Conservation (phyloP, 495 filamentous ascomycete genomes). For the Penicillium nucicola region DNA sequence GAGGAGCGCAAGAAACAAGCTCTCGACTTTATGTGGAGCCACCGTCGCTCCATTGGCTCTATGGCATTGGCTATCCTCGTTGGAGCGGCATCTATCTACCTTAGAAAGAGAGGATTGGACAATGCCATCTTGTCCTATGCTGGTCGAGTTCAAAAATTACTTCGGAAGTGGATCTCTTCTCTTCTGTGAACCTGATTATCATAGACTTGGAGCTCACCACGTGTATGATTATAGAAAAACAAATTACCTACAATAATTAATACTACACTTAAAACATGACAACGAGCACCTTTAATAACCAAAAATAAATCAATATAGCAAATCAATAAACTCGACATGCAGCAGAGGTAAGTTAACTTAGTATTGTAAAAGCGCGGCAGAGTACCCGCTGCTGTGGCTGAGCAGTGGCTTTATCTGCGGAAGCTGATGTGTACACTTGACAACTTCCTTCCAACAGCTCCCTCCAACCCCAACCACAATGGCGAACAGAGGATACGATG, state of each 20-base stretch:
- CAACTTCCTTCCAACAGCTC: constrained; percentile 14
- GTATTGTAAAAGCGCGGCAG: too few species aligned
- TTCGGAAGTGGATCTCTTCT: constrained; percentile 14
- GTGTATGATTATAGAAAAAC: background rate
- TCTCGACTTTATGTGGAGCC: constrained; percentile 53
- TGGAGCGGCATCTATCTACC: constrained; percentile 54
- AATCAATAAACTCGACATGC: background rate
- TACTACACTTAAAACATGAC: background rate
- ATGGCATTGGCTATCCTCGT: constrained; percentile 63
- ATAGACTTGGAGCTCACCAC: background rate
- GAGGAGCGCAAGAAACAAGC: constrained; percentile 55
- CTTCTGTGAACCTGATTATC: background rate
- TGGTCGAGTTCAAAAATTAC: constrained; percentile 21
- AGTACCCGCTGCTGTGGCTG: constrained; percentile 19
- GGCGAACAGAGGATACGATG: constrained; percentile 89
- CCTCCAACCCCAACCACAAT: constrained; percentile 45
- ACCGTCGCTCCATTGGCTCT: constrained; percentile 54
- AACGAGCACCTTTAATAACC: too few species aligned
- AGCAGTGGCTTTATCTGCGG: constrained; percentile 23
- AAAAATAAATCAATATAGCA: background rate
- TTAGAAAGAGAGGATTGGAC: constrained; percentile 45
- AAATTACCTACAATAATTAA: background rate
- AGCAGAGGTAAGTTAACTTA: too few species aligned
- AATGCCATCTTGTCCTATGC: constrained; percentile 38
- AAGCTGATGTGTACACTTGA: constrained; percentile 32